These are phyloP conservation scores for Wolfiporia cocos DNA, from an alignment of 1,284 basidiomycete species.

Conservation along the genomic window DNA sequence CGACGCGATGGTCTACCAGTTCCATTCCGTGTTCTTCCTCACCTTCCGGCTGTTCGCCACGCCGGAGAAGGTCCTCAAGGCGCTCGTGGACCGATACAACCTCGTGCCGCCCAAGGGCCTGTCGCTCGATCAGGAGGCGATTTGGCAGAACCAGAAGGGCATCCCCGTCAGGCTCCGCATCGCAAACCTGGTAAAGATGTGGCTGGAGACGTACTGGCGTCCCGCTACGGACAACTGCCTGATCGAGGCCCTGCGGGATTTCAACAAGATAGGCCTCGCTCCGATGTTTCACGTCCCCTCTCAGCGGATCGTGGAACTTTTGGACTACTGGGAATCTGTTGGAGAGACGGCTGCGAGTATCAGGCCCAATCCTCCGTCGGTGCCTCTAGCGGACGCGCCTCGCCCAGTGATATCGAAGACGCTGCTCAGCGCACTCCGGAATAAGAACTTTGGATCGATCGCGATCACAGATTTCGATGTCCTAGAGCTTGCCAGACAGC, in stretches of 20 bases:
- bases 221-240: constrained; percentile 57
- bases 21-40: constrained; percentile 88
- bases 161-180: constrained; percentile 86
- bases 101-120: constrained; percentile 56
- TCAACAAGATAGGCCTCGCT: constrained; percentile 57
- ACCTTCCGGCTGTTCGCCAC: constrained; percentile 94
- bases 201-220: constrained; percentile 92
- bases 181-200: constrained; percentile 88
- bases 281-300: constrained; percentile 64
- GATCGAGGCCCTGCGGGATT: constrained; percentile 54
- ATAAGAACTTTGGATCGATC: constrained; percentile 55
- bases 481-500: constrained; percentile 87
- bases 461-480: constrained; percentile 89
- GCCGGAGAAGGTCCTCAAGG: constrained; percentile 70
- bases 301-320: constrained; percentile 69
- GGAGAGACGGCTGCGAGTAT: constrained; percentile 43
- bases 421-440: constrained; percentile 58
- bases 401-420: constrained; percentile 83
- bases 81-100: constrained; percentile 80
- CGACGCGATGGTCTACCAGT: constrained; percentile 83
- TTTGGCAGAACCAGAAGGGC: constrained; percentile 85
- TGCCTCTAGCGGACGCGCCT: constrained; percentile 57
- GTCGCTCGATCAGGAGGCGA: constrained; percentile 53
- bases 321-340: constrained; percentile 39
- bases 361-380: constrained; percentile 57